A percentile compares a stretch with the other conserved stretches of the same genome.
phyloP scores from a whole-genome alignment of 768 basidiomycete genomes.

The Strobilomyces confusus region DNA sequence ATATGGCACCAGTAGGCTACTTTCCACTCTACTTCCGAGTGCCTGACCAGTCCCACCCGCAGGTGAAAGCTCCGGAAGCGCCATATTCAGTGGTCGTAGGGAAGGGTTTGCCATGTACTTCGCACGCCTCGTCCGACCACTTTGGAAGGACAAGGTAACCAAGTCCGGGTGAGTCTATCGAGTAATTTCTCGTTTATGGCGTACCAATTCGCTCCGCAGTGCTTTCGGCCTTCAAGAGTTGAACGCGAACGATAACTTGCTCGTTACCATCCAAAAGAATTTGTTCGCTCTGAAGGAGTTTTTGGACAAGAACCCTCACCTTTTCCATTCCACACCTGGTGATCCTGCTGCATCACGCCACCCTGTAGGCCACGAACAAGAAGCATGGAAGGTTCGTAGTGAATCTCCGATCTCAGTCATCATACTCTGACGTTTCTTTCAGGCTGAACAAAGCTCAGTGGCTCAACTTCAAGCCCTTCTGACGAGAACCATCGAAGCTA shows the following conservation, averaged over 20 bases:
- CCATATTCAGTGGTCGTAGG: conserved; percentile 81
- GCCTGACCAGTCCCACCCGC: conserved; percentile 2
- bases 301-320: conserved; percentile 74
- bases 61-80: conserved; percentile 69
- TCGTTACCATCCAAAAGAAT: conserved; percentile 77
- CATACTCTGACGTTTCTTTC: conserved; percentile 13
- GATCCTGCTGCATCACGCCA: conserved; percentile 57
- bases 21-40: not conserved
- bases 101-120: conserved; percentile 89
- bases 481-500: conserved; percentile 85
- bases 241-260: conserved; percentile 55
- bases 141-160: conserved; percentile 85
- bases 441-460: conserved; percentile 85
- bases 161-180: conserved; percentile 46
- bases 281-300: conserved; percentile 73
- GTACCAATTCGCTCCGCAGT: conserved; percentile 26
- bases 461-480: conserved; percentile 71
- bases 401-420: not conserved
- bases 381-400: conserved; percentile 76
- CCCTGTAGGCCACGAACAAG: conserved; percentile 64
- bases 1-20: conserved; percentile 62
- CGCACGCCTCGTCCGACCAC: conserved; percentile 75
- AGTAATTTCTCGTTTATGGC: not conserved
- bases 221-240: conserved; percentile 48
- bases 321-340: conserved; percentile 79